Percentiles rank a stretch among this genome's conserved stretches.
These are phyloP conservation scores for Globisporangium barbulae DNA, from an alignment of 352 stramenopile genomes.

Conservation along the genomic window DNA sequence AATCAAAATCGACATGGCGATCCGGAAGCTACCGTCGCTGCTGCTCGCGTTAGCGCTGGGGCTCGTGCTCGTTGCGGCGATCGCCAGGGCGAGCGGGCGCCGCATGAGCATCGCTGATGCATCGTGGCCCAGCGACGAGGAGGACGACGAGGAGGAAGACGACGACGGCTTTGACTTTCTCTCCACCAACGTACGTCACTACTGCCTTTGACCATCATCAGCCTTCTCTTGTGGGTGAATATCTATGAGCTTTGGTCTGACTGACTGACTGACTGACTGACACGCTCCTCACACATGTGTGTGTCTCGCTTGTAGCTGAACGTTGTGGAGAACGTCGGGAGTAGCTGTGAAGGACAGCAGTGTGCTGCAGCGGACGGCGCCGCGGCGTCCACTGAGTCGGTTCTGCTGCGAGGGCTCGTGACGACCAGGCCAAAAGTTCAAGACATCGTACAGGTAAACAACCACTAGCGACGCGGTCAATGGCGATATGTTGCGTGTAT, in stretches of 20 bases:
- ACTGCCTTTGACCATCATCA: background rate
- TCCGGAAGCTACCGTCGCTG: constrained; percentile 8
- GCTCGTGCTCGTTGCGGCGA: constrained; percentile 7
- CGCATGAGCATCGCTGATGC: background rate
- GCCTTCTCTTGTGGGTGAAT: background rate
- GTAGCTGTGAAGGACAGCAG: constrained; percentile 29
- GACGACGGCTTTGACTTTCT: constrained; percentile 39
- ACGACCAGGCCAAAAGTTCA: constrained; percentile 40
- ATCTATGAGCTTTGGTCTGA: background rate
- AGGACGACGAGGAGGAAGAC: constrained; percentile 29
- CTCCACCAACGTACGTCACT: constrained; percentile 20
- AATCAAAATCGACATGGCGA: constrained; percentile 2
- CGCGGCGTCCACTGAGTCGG: constrained; percentile 23
- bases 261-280: constrained; percentile 5
- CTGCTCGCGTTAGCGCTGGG: constrained; percentile 14
- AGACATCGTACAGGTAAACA: constrained; percentile 33
- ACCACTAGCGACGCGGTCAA: background rate
- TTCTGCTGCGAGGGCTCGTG: constrained; percentile 47
- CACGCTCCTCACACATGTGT: background rate
- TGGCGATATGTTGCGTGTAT: background rate
- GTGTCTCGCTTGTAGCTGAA: constrained; percentile 2
- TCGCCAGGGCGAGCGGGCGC: background rate
- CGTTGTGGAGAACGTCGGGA: background rate
- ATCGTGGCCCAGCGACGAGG: constrained; percentile 7
- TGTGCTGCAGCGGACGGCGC: constrained; percentile 20